Evolutionary conservation across 169 alveolate species (phyloP).

Genomic region (Blepharisma undulans): DNA sequence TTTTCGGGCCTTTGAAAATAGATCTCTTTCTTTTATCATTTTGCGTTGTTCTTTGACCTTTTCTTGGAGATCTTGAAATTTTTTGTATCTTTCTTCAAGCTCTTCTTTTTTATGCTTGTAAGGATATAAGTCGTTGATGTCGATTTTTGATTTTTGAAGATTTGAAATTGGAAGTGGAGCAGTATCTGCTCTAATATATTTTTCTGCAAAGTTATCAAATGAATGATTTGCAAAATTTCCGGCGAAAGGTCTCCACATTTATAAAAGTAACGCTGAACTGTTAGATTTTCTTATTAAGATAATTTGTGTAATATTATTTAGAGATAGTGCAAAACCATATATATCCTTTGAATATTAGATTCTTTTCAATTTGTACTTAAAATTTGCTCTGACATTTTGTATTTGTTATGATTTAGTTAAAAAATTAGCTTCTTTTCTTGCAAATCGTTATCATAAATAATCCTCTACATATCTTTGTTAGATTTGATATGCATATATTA

Average conservation of each 20-base stretch:
- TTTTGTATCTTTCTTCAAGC: not conserved
- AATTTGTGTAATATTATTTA: too few species aligned
- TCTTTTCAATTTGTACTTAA: too few species aligned
- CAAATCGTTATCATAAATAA: too few species aligned
- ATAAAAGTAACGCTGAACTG: not conserved
- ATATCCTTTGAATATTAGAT: too few species aligned
- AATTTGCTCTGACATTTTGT: too few species aligned
- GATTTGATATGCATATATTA: not conserved
- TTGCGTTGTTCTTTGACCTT: not conserved
- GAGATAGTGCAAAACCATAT: too few species aligned
- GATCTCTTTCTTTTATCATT: not conserved
- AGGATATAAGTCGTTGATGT: not conserved
- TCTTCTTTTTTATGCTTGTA: not conserved
- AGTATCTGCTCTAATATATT: not conserved
- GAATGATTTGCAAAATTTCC: not conserved
- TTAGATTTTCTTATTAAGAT: not conserved
- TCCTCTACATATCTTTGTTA: too few species aligned
- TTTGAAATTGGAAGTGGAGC: not conserved
- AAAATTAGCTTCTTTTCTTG: too few species aligned
- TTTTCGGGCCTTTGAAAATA: not conserved
- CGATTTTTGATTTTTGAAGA: not conserved
- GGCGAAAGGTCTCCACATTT: conserved; percentile 19
- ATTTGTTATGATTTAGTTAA: too few species aligned
- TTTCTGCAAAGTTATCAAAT: not conserved
- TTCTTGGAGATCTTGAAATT: not conserved